Conservation (phyloP, 2,329 filamentous ascomycete genomes). For the Fusarium decemcellulare region DNA sequence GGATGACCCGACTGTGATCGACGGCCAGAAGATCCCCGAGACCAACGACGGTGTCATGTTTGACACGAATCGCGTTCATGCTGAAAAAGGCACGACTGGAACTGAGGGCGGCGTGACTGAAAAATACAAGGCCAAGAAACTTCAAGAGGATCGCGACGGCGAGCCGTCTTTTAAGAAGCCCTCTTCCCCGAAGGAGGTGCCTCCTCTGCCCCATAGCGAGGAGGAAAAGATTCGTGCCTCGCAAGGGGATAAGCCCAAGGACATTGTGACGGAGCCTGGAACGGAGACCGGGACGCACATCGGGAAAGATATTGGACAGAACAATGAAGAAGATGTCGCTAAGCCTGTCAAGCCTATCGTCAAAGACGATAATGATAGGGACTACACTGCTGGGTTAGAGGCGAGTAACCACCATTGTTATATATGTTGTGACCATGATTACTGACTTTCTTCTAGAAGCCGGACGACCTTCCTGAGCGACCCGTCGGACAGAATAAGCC, state of each 20-base stretch:
- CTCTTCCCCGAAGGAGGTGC: conserved; percentile 87
- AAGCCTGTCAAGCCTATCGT: conserved; percentile 51
- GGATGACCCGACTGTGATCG: conserved; percentile 65
- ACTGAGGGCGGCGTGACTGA: conserved; percentile 92
- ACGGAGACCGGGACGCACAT: conserved; percentile 10
- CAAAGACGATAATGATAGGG: conserved; percentile 54
- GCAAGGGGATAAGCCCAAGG: conserved; percentile 45
- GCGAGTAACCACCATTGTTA: conserved; percentile 39
- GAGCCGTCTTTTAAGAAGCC: conserved; percentile 81
- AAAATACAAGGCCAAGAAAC: conserved; percentile 83
- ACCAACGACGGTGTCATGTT: conserved; percentile 91
- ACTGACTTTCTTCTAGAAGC: conserved; percentile 72
- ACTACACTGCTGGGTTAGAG: conserved; percentile 55
- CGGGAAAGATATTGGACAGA: conserved; percentile 3
- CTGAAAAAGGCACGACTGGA: conserved; percentile 89
- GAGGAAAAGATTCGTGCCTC: conserved; percentile 73
- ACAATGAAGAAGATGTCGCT: conserved; percentile 25
- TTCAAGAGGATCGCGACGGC: conserved; percentile 75
- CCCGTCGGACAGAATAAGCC: conserved; percentile 82
- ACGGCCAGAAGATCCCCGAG: conserved; percentile 74
- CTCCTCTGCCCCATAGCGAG: conserved; percentile 85
- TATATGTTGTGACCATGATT: neutral
- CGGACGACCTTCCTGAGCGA: conserved; percentile 83
- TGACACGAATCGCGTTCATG: conserved; percentile 81
- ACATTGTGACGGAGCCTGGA: neutral